Conservation (phyloP, 1,139 yeast species). For the Lodderomyces parapsilosis region DNA sequence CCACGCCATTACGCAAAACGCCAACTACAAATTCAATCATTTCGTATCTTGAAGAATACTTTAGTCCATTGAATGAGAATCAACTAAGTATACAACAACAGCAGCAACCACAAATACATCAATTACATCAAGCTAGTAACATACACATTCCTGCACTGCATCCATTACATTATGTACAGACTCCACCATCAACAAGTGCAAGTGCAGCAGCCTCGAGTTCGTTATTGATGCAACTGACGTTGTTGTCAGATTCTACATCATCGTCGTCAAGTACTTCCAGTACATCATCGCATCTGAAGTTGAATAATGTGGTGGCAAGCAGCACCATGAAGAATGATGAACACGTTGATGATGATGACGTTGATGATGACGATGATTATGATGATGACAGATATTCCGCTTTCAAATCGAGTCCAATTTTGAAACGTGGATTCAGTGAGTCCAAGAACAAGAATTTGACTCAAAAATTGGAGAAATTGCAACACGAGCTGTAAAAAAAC, state of each 20-base stretch:
- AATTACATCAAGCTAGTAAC: neutral
- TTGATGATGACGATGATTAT: neutral
- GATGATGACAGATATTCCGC: too few species aligned
- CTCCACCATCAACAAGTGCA: conserved; percentile 2
- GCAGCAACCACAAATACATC: conserved; percentile 7
- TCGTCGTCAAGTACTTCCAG: neutral
- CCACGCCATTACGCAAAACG: neutral
- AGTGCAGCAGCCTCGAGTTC: neutral
- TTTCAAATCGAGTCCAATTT: conserved; percentile 13
- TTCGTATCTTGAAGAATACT: conserved; percentile 1
- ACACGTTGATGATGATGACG: neutral
- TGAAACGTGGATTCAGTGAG: conserved; percentile 4
- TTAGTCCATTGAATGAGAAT: neutral
- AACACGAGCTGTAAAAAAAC: conserved; percentile 3
- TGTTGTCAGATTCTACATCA: neutral
- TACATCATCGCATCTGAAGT: conserved; percentile 9
- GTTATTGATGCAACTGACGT: neutral
- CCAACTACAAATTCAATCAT: conserved; percentile 1
- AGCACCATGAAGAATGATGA: conserved; percentile 2
- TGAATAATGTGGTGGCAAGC: conserved; percentile 13
- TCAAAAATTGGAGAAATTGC: conserved; percentile 13
- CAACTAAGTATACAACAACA: conserved; percentile 13
- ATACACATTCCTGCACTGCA: conserved; percentile 1
- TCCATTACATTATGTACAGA: neutral
- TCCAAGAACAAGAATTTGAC: conserved; percentile 9